Evolutionary conservation across 148 eudicot genomes (phyloP).

Genomic region (Chenopodium suecicum): DNA sequence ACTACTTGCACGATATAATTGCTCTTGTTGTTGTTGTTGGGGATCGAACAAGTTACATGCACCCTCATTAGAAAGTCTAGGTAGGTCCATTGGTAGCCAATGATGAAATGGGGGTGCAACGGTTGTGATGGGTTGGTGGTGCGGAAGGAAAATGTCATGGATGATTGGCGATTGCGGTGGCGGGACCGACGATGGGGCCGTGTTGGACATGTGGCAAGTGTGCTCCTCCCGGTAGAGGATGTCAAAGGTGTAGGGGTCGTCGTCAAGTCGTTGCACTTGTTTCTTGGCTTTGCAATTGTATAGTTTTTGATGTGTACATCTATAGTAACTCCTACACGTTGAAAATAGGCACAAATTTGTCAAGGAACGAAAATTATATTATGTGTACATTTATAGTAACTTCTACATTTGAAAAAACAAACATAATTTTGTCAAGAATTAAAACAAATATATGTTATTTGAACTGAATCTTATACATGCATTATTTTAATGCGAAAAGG

Average conservation of each 20-base stretch:
- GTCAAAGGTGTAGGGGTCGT: conserved; percentile 60
- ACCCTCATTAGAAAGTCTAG: conserved; percentile 17
- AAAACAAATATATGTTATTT: too few relatives aligned
- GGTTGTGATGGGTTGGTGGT: conserved; percentile 1
- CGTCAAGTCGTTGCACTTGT: conserved; percentile 74
- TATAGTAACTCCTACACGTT: conserved; percentile 60
- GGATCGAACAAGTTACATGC: not conserved
- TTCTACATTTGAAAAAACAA: too few relatives aligned
- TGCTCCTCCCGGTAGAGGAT: conserved; percentile 64
- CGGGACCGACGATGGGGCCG: conserved; percentile 58
- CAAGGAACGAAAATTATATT: too few relatives aligned
- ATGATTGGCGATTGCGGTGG: conserved; percentile 4
- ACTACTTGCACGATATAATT: not conserved
- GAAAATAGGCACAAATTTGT: too few relatives aligned
- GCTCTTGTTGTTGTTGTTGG: not conserved
- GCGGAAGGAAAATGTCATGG: conserved; percentile 7
- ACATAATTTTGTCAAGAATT: too few relatives aligned
- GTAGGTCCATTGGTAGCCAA: conserved; percentile 42
- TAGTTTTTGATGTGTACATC: conserved; percentile 81
- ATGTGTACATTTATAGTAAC: too few relatives aligned
- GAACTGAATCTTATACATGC: too few relatives aligned
- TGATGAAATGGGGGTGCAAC: not conserved
- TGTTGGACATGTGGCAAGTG: conserved; percentile 69
- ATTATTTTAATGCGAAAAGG: too few relatives aligned
- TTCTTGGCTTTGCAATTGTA: conserved; percentile 80